Evolutionary conservation across 1,139 yeast genomes (phyloP).

Genomic region (Insectozyma bohioensis): DNA sequence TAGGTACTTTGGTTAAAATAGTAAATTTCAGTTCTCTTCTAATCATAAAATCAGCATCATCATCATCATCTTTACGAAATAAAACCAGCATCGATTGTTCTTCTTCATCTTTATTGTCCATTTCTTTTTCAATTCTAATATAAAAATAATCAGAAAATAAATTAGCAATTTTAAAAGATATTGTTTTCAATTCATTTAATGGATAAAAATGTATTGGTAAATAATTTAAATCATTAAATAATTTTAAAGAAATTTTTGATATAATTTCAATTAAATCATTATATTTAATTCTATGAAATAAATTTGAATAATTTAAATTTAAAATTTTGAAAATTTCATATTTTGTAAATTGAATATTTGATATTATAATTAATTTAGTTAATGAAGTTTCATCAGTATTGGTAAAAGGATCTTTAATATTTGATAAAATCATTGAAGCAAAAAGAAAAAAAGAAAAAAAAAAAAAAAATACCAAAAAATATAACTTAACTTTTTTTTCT

Average conservation of each 20-base stretch:
- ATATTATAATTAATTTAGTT: conserved; percentile 17
- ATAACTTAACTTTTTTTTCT: too few relatives aligned
- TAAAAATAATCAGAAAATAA: conserved; percentile 21
- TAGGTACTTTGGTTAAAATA: conserved; percentile 5
- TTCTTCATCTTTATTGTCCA: conserved; percentile 1
- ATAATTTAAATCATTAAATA: too few relatives aligned
- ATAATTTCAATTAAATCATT: too few relatives aligned
- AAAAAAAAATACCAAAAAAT: background rate
- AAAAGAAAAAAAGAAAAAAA: background rate
- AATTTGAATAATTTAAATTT: conserved; percentile 11
- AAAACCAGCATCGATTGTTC: background rate
- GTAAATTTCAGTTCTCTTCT: too few relatives aligned
- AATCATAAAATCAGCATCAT: conserved; percentile 2
- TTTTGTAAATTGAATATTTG: conserved; percentile 15
- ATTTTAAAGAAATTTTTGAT: conserved; percentile 2
- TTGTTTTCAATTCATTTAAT: conserved; percentile 20
- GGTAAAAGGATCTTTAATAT: too few relatives aligned
- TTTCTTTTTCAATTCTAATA: conserved; percentile 15
- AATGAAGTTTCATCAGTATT: conserved; percentile 14
- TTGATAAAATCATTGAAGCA: too few relatives aligned
- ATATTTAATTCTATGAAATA: conserved; percentile 12
- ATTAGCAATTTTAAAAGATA: conserved; percentile 22
- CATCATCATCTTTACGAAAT: background rate
- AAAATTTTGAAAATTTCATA: conserved; percentile 17
- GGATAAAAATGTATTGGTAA: conserved; percentile 15